Percentiles rank a stretch among this genome's conserved stretches.
These are phyloP conservation scores for Cryptomeria japonica DNA, from an alignment of 75 land plant genomes.

Conservation along the genomic window DNA sequence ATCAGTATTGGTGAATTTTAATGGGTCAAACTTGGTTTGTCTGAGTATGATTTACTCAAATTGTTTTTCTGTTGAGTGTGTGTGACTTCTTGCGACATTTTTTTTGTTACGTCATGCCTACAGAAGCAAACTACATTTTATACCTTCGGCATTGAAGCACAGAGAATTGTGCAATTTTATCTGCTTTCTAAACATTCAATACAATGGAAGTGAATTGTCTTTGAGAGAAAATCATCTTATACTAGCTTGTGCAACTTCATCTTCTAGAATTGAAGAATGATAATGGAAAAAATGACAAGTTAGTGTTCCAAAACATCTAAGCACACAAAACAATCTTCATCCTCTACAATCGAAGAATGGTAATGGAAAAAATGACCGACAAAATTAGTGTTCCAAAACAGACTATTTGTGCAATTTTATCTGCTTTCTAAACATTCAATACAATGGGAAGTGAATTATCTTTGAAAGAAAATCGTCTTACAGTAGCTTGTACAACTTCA, in stretches of 20 bases:
- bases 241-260: not conserved
- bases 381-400: no score
- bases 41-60: not conserved
- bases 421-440: not conserved
- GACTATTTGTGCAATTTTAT: not conserved
- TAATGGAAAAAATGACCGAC: no score
- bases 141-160: not conserved
- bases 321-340: not conserved
- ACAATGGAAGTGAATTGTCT: not conserved
- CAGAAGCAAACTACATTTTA: not conserved
- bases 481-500: not conserved
- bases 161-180: not conserved
- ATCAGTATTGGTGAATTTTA: no score
- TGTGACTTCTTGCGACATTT: not conserved
- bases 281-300: not conserved
- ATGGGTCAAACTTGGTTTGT: not conserved
- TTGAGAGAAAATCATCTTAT: not conserved
- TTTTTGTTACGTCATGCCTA: not conserved
- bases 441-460: not conserved
- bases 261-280: not conserved
- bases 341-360: no score
- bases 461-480: not conserved
- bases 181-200: not conserved
- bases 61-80: not conserved
- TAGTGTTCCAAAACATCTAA: not conserved